Conservation (phyloP, 192 early-diverging fungal genomes). For the Entomortierella lignicola region DNA sequence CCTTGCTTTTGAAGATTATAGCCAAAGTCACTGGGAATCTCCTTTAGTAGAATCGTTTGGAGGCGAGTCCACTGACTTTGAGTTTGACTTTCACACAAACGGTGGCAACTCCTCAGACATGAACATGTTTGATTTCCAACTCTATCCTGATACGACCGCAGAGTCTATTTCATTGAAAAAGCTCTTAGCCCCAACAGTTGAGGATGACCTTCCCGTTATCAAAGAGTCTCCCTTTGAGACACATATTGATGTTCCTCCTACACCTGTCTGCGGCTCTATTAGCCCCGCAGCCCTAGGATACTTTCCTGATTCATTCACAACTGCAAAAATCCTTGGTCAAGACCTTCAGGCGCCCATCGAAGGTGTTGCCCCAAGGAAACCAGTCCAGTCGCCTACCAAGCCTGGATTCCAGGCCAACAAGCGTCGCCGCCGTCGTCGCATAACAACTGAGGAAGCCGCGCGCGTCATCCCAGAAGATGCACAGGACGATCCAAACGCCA, state of each 20-base stretch:
- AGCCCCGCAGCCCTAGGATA: slow-evolving; percentile 5
- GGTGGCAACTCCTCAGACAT: background rate
- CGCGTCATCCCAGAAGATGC: slow-evolving; percentile 29
- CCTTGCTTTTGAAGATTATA: slow-evolving; percentile 25
- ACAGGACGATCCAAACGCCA: slow-evolving; percentile 19
- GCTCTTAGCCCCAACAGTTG: background rate
- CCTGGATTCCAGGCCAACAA: slow-evolving; percentile 38
- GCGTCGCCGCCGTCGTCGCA: slow-evolving; percentile 34
- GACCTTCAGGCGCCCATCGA: slow-evolving; percentile 19
- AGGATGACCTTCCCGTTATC: background rate
- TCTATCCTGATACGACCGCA: slow-evolving; percentile 18
- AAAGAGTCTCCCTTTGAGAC: slow-evolving; percentile 19
- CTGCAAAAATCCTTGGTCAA: slow-evolving; percentile 35
- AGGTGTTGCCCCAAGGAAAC: slow-evolving; percentile 41
- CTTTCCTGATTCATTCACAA: slow-evolving; percentile 14
- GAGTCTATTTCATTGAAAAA: slow-evolving; percentile 28
- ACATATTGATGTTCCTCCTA: background rate
- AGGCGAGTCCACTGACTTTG: slow-evolving; percentile 5
- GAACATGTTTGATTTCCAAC: slow-evolving; percentile 32
- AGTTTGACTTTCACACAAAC: slow-evolving; percentile 14
- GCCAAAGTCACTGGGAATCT: slow-evolving; percentile 19
- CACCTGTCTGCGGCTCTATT: background rate
- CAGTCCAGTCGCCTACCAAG: slow-evolving; percentile 47
- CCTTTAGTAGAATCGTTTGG: slow-evolving; percentile 23
- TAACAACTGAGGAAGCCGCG: slow-evolving; percentile 41